A percentile compares a stretch with the other conserved stretches of the same genome.
These are phyloP conservation scores for Warburgia ugandensis DNA, from an alignment of 164 flowering plant genomes.

Conservation along the genomic window DNA sequence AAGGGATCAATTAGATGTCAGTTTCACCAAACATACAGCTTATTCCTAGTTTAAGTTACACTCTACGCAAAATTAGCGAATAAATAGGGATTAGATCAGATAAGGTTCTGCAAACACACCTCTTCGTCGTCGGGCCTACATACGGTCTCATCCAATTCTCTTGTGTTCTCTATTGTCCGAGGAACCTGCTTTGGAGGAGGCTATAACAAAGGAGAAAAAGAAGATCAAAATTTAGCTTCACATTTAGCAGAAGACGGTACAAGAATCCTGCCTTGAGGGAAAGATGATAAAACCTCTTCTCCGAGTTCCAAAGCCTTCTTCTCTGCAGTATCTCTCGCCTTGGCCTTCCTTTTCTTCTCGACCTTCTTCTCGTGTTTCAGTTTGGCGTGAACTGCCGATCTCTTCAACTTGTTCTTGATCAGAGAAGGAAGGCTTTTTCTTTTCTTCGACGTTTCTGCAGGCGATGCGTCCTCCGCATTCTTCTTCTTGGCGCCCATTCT, in stretches of 20 bases:
- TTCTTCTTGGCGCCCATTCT: conserved; percentile 21
- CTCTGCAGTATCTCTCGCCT: conserved; percentile 69
- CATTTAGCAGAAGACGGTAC: not conserved
- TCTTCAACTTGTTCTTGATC: conserved; percentile 84
- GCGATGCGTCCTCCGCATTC: conserved; percentile 9
- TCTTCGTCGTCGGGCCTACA: conserved; percentile 90
- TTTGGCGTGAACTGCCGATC: conserved; percentile 64
- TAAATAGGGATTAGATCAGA: too few relatives aligned
- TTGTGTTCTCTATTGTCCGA: conserved; percentile 83
- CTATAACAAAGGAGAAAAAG: conserved; percentile 21
- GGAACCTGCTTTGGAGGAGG: conserved; percentile 54
- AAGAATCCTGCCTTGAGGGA: too few relatives aligned
- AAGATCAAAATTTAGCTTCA: not conserved
- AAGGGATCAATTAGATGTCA: too few relatives aligned
- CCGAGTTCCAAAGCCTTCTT: conserved; percentile 90
- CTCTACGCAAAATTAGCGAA: too few relatives aligned
- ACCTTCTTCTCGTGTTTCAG: conserved; percentile 73
- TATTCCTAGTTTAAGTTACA: too few relatives aligned
- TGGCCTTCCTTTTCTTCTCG: conserved; percentile 63
- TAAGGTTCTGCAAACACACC: too few relatives aligned
- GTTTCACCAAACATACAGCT: too few relatives aligned
- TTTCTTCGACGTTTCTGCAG: conserved; percentile 22
- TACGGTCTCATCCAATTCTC: conserved; percentile 86
- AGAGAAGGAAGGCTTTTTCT: conserved; percentile 44
- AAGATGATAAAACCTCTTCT: conserved; percentile 45